These are phyloP conservation scores for Coniosporium apollinis DNA, from an alignment of 495 filamentous ascomycete species.

Conservation along the genomic window DNA sequence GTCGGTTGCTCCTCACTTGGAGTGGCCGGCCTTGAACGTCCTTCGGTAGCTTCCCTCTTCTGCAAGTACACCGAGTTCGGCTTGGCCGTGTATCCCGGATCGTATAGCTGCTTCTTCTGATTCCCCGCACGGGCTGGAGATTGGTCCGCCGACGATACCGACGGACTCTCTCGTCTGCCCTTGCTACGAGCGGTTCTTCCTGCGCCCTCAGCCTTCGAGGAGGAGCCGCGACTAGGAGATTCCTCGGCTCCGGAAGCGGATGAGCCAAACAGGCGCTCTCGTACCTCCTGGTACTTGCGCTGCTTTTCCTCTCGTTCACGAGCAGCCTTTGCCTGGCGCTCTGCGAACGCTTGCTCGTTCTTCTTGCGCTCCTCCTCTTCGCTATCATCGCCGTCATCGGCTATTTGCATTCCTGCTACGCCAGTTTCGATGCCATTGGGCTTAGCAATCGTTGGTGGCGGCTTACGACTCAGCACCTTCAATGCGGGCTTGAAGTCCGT, in stretches of 20 bases:
- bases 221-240: slow-evolving; percentile 44
- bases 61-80: slow-evolving; percentile 36
- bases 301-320: slow-evolving; percentile 74
- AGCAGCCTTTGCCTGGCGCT: slow-evolving; percentile 55
- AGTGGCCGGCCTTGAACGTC: slow-evolving; percentile 27
- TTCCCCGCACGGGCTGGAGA: slow-evolving; percentile 22
- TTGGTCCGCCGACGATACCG: slow-evolving; percentile 29
- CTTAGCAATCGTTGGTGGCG: slow-evolving; percentile 33
- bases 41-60: slow-evolving; percentile 26
- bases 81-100: slow-evolving; percentile 52
- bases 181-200: slow-evolving; percentile 10
- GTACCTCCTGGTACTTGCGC: slow-evolving; percentile 68
- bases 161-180: slow-evolving; percentile 26
- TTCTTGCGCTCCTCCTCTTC: slow-evolving; percentile 46
- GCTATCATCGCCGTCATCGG: slow-evolving; percentile 43
- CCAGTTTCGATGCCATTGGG: slow-evolving; percentile 36
- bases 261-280: slow-evolving; percentile 67
- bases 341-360: slow-evolving; percentile 43
- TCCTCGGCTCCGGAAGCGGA: slow-evolving; percentile 32
- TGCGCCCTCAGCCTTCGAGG: slow-evolving; percentile 32
- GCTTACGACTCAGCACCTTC: slow-evolving; percentile 71
- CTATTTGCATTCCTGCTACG: slow-evolving; percentile 31
- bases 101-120: slow-evolving; percentile 43
- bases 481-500: slow-evolving; percentile 71
- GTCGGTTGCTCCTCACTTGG: slow-evolving; percentile 37